A percentile compares a stretch with the other conserved stretches of the same genome.
These are phyloP conservation scores for Backusella morwellensis DNA, from an alignment of 192 early-diverging fungal genomes.

Conservation along the genomic window DNA sequence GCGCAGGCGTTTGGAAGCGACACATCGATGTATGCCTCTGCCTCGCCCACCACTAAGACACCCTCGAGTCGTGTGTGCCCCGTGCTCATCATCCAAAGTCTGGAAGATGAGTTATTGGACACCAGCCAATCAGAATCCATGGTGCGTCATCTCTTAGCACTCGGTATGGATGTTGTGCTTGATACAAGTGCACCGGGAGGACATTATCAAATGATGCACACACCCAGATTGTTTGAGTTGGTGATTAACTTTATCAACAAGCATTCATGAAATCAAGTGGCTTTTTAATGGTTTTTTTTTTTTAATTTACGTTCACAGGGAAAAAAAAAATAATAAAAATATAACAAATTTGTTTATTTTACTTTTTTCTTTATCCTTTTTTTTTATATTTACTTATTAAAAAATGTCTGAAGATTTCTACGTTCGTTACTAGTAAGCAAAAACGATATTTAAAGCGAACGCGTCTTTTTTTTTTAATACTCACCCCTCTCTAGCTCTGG, in stretches of 20 bases:
- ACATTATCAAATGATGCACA: slow-evolving; percentile 25
- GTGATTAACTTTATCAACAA: background rate
- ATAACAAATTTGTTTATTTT: background rate
- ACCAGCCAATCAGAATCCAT: slow-evolving; percentile 47
- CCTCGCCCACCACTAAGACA: slow-evolving; percentile 42
- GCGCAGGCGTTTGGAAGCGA: slow-evolving; percentile 63
- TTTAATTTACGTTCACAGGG: background rate
- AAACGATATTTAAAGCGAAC: background rate
- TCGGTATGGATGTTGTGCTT: slow-evolving; percentile 7
- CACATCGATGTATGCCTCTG: slow-evolving; percentile 32
- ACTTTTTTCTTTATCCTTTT: background rate
- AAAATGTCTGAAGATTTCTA: slow-evolving; percentile 45
- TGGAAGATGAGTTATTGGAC: slow-evolving; percentile 68
- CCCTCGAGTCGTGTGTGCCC: slow-evolving; percentile 29
- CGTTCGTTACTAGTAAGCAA: slow-evolving; percentile 46
- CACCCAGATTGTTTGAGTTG: background rate
- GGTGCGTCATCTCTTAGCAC: slow-evolving; percentile 6
- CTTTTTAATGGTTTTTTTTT: background rate
- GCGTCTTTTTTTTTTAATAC: background rate
- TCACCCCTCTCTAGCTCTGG: slow-evolving; percentile 59
- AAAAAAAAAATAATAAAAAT: background rate
- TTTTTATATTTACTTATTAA: background rate
- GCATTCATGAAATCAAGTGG: background rate
- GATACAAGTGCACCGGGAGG: slow-evolving; percentile 3
- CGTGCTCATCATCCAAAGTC: slow-evolving; percentile 65